Conservation (phyloP, 805 yeast species). For the Nakazawaea siamensis region DNA sequence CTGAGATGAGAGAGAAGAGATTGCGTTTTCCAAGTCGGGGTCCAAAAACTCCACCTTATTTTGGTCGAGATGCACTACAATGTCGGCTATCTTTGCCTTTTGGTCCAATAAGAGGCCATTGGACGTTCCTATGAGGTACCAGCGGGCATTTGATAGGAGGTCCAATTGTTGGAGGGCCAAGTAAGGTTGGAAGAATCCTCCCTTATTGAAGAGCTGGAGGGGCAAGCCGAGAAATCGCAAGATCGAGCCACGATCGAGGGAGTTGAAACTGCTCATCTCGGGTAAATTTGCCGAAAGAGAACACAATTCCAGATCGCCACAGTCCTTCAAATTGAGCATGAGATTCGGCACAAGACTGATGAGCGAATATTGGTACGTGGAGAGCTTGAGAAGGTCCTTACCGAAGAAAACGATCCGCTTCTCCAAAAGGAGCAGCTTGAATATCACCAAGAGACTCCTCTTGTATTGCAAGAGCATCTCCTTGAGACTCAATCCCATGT, state of each 20-base stretch:
- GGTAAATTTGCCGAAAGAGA: constrained; percentile 41
- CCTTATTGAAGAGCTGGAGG: constrained; percentile 73
- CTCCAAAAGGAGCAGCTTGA: constrained; percentile 76
- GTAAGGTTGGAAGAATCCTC: constrained; percentile 88
- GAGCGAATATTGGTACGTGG: constrained; percentile 76
- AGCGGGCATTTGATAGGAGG: constrained; percentile 49
- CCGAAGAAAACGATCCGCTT: constrained; percentile 70
- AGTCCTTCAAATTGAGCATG: constrained; percentile 60
- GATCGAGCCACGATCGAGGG: constrained; percentile 73
- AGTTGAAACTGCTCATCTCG: constrained; percentile 59
- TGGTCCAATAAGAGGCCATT: constrained; percentile 72
- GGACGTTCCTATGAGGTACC: constrained; percentile 80
- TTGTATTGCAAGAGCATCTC: constrained; percentile 54
- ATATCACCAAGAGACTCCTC: constrained; percentile 49
- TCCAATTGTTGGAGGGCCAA: constrained; percentile 89
- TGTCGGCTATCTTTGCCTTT: constrained; percentile 52
- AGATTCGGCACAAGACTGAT: constrained; percentile 80
- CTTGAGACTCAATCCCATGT: constrained; percentile 67
- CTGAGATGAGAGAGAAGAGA: constrained; percentile 40
- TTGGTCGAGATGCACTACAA: constrained; percentile 62
- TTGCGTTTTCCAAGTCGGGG: constrained; percentile 30
- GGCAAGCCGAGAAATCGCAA: constrained; percentile 83
- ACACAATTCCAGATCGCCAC: constrained; percentile 67
- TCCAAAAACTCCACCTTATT: constrained; percentile 38
- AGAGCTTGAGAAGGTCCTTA: constrained; percentile 68